Base-by-base conservation (phyloP, 129 eudicot species). In the Flaveria sonorensis region DNA sequence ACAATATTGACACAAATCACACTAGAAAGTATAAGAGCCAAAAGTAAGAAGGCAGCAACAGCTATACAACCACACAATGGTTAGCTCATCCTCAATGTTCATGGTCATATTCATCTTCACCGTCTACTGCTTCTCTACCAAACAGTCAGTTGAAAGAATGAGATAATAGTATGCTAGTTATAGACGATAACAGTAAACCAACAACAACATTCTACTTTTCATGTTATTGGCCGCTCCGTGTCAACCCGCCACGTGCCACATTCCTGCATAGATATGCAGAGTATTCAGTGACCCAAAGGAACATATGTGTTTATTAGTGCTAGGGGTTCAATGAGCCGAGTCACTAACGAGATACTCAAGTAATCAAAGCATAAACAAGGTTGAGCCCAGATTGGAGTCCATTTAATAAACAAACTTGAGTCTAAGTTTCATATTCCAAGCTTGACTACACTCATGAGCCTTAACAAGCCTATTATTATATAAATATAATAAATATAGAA, bases 221-320 rank as follows among this genome's bases (percentile, higher is more conserved):
- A 80, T 79, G 92, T 81, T 82, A 92, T 89, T 92, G 92, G 45
- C 77, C 77, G 82, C 87, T 83, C 68, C 89, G 89, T 10, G 89
- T 87, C 72, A 84, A 40, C 42, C 96, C 96, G 32, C 88, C 87
- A 52, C 97, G 86, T 69, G 82, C 63, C 64, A 82, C 78, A 68
- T 61, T 84, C 89, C 97, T 91, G 91, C 89, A 88, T 72, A 77
- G 12, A 69, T 2, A 30, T 48, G 55, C 43, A 76, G 59, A 69
- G 52, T 60, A 46, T 20, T 48, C 23, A 14, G 30, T 46, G n/a
- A 40, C 53, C 52, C 30, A 15, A 65, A 51, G 42, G n/a, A 28
- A 50, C n/a, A 36, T 18, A 24, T 28, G 26, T 14, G 15, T 12
- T 7, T 20, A 65, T 13, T 16, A 3, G 23, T 36, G 40, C 40